Conservation (phyloP, 2,329 filamentous ascomycete genomes). For the Amauroascus niger region DNA sequence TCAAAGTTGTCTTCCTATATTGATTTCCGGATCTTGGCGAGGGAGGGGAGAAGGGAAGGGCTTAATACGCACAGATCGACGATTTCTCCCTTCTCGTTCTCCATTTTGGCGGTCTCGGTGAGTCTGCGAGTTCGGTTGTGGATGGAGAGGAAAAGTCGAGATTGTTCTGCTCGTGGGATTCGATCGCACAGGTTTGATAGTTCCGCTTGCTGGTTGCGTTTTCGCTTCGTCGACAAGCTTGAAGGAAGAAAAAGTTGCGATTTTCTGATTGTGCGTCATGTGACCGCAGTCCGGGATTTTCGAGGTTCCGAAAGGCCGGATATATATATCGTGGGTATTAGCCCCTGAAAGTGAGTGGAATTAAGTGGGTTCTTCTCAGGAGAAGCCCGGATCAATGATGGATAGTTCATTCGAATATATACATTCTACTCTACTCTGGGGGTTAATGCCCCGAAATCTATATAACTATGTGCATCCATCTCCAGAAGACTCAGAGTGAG, state of each 20-base stretch:
- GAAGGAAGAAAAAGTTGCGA: no score
- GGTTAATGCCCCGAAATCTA: not conserved
- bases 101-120: slow-evolving; percentile 60
- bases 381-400: no score
- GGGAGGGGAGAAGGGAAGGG: not conserved
- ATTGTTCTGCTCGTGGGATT: slow-evolving; percentile 7
- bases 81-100: slow-evolving; percentile 99
- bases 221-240: slow-evolving; percentile 5
- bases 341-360: not conserved
- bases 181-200: not conserved
- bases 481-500: slow-evolving; percentile 22
- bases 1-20: not conserved
- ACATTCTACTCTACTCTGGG: not conserved
- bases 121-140: slow-evolving; percentile 21
- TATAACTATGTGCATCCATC: not conserved
- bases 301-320: not conserved
- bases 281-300: slow-evolving; percentile 12
- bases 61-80: slow-evolving; percentile 80
- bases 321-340: slow-evolving; percentile 7
- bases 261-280: slow-evolving; percentile 20
- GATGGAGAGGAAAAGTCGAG: slow-evolving; percentile 8
- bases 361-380: not conserved
- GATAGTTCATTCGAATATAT: not conserved
- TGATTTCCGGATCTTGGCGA: slow-evolving; percentile 7
- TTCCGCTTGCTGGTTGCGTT: slow-evolving; percentile 9